A percentile compares a stretch with the other conserved stretches of the same genome.
Conservation (phyloP, 805 yeast species). For the Metschnikowia matae region DNA sequence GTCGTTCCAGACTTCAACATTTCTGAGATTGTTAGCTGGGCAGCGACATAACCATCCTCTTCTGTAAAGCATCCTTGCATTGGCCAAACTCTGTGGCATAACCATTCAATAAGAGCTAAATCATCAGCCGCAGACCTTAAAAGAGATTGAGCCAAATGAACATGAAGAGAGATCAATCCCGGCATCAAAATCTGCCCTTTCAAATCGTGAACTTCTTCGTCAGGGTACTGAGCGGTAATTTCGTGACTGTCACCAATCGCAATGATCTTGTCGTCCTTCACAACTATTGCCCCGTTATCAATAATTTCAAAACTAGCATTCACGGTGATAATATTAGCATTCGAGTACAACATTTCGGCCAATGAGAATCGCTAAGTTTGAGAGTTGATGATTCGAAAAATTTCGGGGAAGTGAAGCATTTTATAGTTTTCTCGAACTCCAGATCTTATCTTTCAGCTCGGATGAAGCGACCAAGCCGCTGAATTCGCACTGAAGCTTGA, state of each 20-base stretch:
- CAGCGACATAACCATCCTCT: constrained; percentile 14
- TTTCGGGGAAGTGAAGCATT: background rate
- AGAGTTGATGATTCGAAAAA: background rate
- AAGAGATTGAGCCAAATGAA: constrained; percentile 15
- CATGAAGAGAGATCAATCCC: constrained; percentile 14
- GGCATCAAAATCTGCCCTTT: constrained; percentile 14
- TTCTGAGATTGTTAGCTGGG: constrained; percentile 16
- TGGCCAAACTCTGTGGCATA: constrained; percentile 14
- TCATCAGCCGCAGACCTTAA: constrained; percentile 15
- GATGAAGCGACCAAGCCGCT: background rate
- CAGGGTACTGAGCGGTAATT: constrained; percentile 1
- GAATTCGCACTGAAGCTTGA: background rate
- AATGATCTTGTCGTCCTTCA: constrained; percentile 9
- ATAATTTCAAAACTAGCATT: constrained; percentile 12
- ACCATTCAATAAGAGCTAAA: constrained; percentile 14
- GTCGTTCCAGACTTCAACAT: constrained; percentile 17
- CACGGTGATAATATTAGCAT: constrained; percentile 13
- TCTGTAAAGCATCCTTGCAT: constrained; percentile 16
- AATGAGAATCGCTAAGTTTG: background rate
- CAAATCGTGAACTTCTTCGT: constrained; percentile 6
- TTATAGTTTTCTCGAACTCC: background rate
- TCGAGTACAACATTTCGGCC: constrained; percentile 8
- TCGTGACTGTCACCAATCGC: constrained; percentile 9
- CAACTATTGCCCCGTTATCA: constrained; percentile 13
- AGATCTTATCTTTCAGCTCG: background rate